phyloP scores from a whole-genome alignment of 2,329 filamentous ascomycete species.

The Podosphaera fusca region DNA sequence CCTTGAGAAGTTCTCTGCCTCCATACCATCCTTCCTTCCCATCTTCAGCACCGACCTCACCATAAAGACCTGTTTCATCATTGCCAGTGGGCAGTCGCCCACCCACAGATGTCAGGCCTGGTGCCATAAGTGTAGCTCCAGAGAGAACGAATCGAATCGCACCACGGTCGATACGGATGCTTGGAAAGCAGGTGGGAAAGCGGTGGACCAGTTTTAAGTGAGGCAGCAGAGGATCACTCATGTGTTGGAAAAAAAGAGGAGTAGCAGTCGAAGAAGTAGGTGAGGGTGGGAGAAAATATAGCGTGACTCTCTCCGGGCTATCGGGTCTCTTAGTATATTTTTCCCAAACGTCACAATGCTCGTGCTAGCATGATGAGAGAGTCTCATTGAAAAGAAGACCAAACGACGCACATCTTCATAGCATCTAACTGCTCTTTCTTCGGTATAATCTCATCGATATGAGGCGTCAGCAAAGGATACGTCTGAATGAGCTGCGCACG shows the following conservation, averaged over 20 bases:
- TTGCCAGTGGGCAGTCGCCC: slow-evolving; percentile 43
- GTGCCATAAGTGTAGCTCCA: slow-evolving; percentile 88
- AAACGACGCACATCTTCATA: slow-evolving; percentile 47
- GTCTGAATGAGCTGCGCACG: slow-evolving; percentile 61
- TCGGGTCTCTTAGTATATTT: background rate
- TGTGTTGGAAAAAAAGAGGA: slow-evolving; percentile 82
- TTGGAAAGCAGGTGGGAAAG: slow-evolving; percentile 66
- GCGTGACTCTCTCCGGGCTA: slow-evolving; percentile 62
- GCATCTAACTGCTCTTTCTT: slow-evolving; percentile 82
- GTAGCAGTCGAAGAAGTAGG: background rate
- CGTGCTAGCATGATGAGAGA: background rate
- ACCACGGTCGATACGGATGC: slow-evolving; percentile 75
- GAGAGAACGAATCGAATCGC: slow-evolving; percentile 91
- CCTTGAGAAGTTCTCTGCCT: slow-evolving; percentile 50
- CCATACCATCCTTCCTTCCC: slow-evolving; percentile 23
- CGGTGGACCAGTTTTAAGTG: slow-evolving; percentile 77
- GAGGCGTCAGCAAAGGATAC: slow-evolving; percentile 64
- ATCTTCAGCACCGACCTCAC: slow-evolving; percentile 8
- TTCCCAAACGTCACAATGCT: background rate
- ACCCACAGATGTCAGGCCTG: slow-evolving; percentile 65
- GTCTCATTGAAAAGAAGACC: too few species aligned
- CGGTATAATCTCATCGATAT: slow-evolving; percentile 84
- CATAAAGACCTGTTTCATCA: slow-evolving; percentile 16
- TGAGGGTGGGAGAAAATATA: slow-evolving; percentile 58
- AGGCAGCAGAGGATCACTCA: slow-evolving; percentile 49